Base-by-base conservation (phyloP, 2,329 filamentous ascomycete species). In the Zymoseptoria pseudotritici region DNA sequence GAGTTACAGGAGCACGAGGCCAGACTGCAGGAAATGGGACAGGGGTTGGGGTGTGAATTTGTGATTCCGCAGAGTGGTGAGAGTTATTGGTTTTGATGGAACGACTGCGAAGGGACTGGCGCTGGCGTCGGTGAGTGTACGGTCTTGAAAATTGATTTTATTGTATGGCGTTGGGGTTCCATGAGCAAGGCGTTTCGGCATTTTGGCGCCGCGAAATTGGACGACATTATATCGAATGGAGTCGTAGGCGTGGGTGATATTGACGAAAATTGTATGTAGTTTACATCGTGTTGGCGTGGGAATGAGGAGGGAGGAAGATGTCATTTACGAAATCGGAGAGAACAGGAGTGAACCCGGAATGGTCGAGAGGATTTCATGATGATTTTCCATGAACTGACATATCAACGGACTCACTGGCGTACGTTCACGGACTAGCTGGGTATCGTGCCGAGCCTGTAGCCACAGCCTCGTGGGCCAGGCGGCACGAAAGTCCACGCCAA, bases 11-110 rank as follows among this genome's bases (percentile, higher is more conserved):
- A 84, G 24, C 80, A 90, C 61, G 90, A 92, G 61, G 66, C 61
- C 50, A 61, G 60, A 26, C 58, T 78, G 57, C 69, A 69, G 42
- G 72, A 74, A 29, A 75, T 79, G 57, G 83, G 84, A 11, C 81
- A 78, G 8, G 81, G 82, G 53, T 74, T 96, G 54, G 93, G 92
- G 0, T 95, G 90, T 72, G 84, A 89, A 65, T 97, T 95, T 74
- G 77, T 88, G 36, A 79, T 96, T 53, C 87, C 89, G 11, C 78
- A 79, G 65, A 78, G 82, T 55, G 90, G 90, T 3, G 83, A 88
- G 73, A 76, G 74, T 64, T 81, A 80, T 72, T 78, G 72, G 73
- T 79, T 81, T 66, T 80, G 65, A 72, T 24, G 31, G 36, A n/a
- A n/a, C 19, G 10, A 24, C 2, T 17, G 11, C 13, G 17, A 46